Base-by-base conservation (phyloP, 495 filamentous ascomycete species). In the Penicillium robsamsonii region DNA sequence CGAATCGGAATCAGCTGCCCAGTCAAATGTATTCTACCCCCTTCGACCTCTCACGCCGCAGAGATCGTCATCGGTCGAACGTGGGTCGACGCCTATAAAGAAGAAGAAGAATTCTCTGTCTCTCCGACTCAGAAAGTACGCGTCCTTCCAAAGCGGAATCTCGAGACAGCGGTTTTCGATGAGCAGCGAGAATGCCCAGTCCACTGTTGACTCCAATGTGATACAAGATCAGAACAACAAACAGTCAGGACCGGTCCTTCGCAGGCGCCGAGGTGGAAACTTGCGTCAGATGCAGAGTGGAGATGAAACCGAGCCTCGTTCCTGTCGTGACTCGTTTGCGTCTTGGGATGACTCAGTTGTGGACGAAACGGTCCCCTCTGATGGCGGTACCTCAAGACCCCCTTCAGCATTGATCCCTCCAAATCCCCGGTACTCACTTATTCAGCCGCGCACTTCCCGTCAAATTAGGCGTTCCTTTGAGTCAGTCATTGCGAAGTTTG, bases 211-310 rank as follows among this genome's bases (percentile, higher is more conserved):
- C 29, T 68, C 56, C 12, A 58, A 67, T 55, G 63, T 69, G 20
- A 66, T 61, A 6, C 73, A 70, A 17, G 75, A 76, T 40, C 49
- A 64, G 31, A 43, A 59, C n/a, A 73, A 76, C 35, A 75, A 69
- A 50, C 65, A 67, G 33, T 62, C 69, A 7, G 74, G 70, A 13
- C 79, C 76, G 46, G 81, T 89, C 56, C 84, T 98, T 40, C 84
- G 94, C 54, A 82, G 94, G 65, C 83, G 90, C 27, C 95, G 93
- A 17, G 94, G 94, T 46, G 92, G 94, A 35, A 87, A 97, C 74
- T 76, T 98, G 48, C 85, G 91, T 58, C 90, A 87, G 24, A 90
- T 85, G 47, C 79, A 83, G 27, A 90, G 88, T 66, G 87, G 89
- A 24, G 82, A 83, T 57, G 89, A 92, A 40, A 64, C 89, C 8